Evolutionary conservation across 805 yeast species (phyloP), one percentile per base, ranked within the genome.

Genomic region (Hanseniaspora lachancei): DNA sequence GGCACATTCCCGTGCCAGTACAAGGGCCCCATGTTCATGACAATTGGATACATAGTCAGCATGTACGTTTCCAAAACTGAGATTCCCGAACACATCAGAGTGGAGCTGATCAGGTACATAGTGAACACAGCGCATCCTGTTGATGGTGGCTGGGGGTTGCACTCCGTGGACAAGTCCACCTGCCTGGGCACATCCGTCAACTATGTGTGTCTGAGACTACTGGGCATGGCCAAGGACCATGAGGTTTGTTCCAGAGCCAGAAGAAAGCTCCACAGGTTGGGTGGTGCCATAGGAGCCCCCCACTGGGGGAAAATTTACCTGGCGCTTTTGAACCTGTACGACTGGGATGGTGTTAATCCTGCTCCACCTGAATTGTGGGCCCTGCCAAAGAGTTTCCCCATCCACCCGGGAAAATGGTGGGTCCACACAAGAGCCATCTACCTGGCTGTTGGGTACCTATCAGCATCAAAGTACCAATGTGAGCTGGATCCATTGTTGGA

Each of bases 61-160:
- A 76, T 78, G 60, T 86, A 89, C 68, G 81, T 81, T 65, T 77
- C 89, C 13, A 77, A 79, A 39, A 75, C 80, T 0, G 78, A 77
- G 12, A 84, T 93, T 39, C 82, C 89, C 0, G 81, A 80, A 34
- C 82, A 78, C 40, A 78, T 76, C 62, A 73, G 73, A 59, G 69
- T 70, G 15, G 99, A 93, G 68, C 69, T 93, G 64, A 79, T 85
- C 29, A 75, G 98, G 58, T 93, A 89, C 65, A 70, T 93, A 18
- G 86, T 88, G n/a, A 93, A 93, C 66, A 78, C 87, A 0, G 83
- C 97, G 0, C 96, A 93, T 66, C 97, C 97, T 0, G 96, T 89
- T 0, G 98, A 93, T 68, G 99, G 99, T n/a, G 99, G 98, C 2
- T 93, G 99, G 99, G 99, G 99, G 0, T 73, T 93, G 40, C 97